Evolutionary conservation across 192 early-diverging fungal genomes (phyloP), one percentile per base, ranked within the genome.

Genomic region (Funneliformis geosporum): DNA sequence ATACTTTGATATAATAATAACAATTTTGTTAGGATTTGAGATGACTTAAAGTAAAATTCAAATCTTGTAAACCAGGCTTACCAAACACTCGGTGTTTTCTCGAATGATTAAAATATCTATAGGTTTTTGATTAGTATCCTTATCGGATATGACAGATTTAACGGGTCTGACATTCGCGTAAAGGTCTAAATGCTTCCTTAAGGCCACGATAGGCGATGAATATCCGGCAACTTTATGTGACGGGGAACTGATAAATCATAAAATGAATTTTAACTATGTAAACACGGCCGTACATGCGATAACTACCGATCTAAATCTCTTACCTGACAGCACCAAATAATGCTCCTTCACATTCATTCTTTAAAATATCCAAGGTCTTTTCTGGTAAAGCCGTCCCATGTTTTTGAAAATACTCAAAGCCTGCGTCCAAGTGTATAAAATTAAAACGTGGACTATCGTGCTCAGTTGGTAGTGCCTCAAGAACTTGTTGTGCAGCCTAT

Each of bases 121-220:
- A 39, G 88, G 89, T 72, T 91, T 94, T 70, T 91, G 90, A 46
- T 76, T 81, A 50, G 83, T 71, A 12, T 82, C 81, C 28, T 81
- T 61, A 71, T 83, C 83, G 81, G 68, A 89, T 10, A 89, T 85
- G 21, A 91, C 92, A 12, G 95, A 93, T 33, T 90, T 88, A 4
- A 98, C 96, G 12, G 98, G 98, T 38, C 98, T 92, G 38, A 99
- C 95, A 77, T 99, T 99, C 68, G 97, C 98, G 77, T 99, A 99
- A 79, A 97, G 88, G 83, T 99, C 96, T 79, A 99, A 85, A 82
- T 94, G 87, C 87, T 98, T 99, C 79, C 98, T 89, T 77, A 99
- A 88, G 11, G 94, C 96, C 46, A 99, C 98, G 75, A 99, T 99
- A 27, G 98, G 98, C 8, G 96, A 97, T 43, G 96, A 96, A 86